Evolutionary conservation across 1,139 yeast species (phyloP).

Genomic region (Candida frijolesensis): DNA sequence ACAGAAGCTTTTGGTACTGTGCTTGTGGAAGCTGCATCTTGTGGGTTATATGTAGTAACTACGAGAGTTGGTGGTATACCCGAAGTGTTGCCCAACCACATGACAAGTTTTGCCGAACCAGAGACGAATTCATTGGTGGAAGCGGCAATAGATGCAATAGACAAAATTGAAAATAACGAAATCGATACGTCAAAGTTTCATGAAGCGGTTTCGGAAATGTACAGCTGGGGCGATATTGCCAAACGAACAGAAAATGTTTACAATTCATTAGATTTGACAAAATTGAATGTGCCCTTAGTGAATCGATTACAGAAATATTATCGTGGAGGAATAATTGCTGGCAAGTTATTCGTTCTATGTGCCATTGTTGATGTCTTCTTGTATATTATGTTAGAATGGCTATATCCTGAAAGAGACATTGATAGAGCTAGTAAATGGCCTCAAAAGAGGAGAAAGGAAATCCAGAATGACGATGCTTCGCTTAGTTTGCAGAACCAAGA

Average conservation of each 20-base stretch:
- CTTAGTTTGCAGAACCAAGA: constrained; percentile 2
- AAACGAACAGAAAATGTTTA: constrained; percentile 82
- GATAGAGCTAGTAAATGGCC: constrained; percentile 87
- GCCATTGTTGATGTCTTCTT: constrained; percentile 78
- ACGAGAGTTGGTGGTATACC: constrained; percentile 98
- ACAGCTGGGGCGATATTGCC: constrained; percentile 93
- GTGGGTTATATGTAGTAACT: constrained; percentile 91
- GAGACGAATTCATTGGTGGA: constrained; percentile 75
- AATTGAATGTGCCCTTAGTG: constrained; percentile 52
- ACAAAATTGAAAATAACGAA: constrained; percentile 52
- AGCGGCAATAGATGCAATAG: constrained; percentile 69
- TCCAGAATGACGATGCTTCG: not conserved
- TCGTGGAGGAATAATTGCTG: constrained; percentile 82
- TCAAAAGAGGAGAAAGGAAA: constrained; percentile 17
- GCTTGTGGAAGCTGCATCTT: constrained; percentile 94
- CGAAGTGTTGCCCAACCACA: constrained; percentile 88
- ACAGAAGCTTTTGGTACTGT: constrained; percentile 99
- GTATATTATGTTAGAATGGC: constrained; percentile 62
- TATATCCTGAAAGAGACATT: constrained; percentile 67
- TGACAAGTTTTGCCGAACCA: constrained; percentile 92
- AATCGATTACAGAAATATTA: constrained; percentile 59
- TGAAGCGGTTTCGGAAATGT: constrained; percentile 75
- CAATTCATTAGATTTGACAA: constrained; percentile 49
- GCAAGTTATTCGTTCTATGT: constrained; percentile 75
- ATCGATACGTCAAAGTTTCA: constrained; percentile 81